Conservation (phyloP, 2,329 filamentous ascomycete species). For the Cytospora chrysosperma region DNA sequence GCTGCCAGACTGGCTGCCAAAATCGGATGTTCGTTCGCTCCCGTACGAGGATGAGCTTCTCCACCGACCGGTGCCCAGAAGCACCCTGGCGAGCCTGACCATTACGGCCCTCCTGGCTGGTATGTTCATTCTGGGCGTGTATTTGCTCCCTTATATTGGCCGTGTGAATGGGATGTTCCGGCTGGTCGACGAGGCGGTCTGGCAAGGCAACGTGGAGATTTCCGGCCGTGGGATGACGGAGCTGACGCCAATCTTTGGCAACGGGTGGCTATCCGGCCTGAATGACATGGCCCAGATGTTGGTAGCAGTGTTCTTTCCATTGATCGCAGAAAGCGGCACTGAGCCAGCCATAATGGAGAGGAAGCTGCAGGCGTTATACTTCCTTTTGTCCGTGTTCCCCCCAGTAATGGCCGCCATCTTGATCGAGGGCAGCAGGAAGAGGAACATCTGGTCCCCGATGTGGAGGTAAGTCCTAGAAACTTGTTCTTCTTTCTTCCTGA, state of each 20-base stretch:
- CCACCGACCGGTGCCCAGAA: neutral
- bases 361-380: constrained; percentile 6
- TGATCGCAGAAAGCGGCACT: neutral
- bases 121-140: neutral
- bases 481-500: neutral
- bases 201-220: constrained; percentile 9
- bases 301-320: constrained; percentile 5
- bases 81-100: neutral
- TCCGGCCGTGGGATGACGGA: neutral
- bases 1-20: neutral
- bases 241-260: neutral
- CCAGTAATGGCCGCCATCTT: constrained; percentile 3
- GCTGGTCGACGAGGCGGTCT: constrained; percentile 13
- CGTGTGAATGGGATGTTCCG: constrained; percentile 7
- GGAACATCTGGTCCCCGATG: constrained; percentile 3
- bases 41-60: constrained; percentile 12
- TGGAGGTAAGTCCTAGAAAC: constrained; percentile 2
- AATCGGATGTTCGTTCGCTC: neutral
- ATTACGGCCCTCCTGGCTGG: neutral
- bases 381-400: neutral
- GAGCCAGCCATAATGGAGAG: neutral
- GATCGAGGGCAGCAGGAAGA: constrained; percentile 12
- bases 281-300: neutral
- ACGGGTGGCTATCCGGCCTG: neutral
- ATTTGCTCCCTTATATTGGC: neutral